Conservation (phyloP, 163 green algal genomes). For the Scenedesmus sp. region DNA sequence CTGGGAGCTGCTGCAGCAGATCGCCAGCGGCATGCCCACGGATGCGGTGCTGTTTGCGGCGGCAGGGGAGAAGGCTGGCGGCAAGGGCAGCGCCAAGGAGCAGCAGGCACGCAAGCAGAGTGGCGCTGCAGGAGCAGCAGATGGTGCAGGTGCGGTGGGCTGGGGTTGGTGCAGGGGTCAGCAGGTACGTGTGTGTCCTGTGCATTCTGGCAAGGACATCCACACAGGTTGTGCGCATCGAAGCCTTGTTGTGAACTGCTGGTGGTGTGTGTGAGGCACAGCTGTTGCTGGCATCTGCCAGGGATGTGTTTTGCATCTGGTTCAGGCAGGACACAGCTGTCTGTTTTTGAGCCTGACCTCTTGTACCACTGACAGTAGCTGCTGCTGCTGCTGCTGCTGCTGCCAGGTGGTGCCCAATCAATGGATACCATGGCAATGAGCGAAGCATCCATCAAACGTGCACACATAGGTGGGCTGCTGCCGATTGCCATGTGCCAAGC, state of each 20-base stretch:
- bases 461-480: constrained; percentile 19
- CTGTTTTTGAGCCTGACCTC: not conserved
- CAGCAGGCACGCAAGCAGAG: constrained; percentile 18
- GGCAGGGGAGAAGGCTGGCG: constrained; percentile 17
- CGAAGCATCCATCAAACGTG: constrained; percentile 60
- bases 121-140: not conserved
- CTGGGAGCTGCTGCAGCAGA: constrained; percentile 94
- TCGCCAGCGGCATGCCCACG: constrained; percentile 84
- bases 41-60: constrained; percentile 90
- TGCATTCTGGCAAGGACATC: not conserved
- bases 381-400: constrained; percentile 2
- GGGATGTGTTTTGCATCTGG: not conserved
- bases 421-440: constrained; percentile 61
- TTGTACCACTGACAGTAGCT: too few species aligned
- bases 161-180: not conserved
- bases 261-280: not conserved
- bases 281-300: not conserved
- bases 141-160: not conserved
- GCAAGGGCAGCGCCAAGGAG: constrained; percentile 27
- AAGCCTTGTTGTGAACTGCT: not conserved
- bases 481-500: not conserved
- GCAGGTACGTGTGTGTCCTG: too few species aligned
- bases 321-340: too few species aligned
- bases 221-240: not conserved
- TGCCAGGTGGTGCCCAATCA: constrained; percentile 5